phyloP scores from a whole-genome alignment of 2,329 filamentous ascomycete species.

The Alternaria sp. region DNA sequence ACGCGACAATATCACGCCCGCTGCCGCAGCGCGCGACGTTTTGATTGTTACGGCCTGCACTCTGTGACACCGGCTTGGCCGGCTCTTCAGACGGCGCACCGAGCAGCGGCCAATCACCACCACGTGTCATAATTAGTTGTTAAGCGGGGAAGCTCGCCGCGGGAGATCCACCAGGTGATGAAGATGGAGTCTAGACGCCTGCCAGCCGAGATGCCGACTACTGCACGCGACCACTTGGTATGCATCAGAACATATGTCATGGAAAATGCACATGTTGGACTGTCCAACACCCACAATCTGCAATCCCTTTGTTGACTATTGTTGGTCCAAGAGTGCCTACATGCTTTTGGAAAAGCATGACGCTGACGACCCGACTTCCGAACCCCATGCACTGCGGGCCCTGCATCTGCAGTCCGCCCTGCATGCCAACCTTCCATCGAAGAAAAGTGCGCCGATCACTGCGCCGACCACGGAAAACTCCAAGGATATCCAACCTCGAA shows the following conservation, averaged over 20 bases:
- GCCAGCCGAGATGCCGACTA: neutral
- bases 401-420: neutral
- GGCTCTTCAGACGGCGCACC: constrained; percentile 2
- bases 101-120: constrained; percentile 14
- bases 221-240: constrained; percentile 7
- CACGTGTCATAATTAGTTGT: constrained; percentile 9
- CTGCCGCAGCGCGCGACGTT: constrained; percentile 2
- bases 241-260: neutral
- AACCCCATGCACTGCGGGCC: neutral
- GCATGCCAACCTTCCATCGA: neutral
- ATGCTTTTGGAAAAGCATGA: neutral
- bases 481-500: constrained; percentile 9
- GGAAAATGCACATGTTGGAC: neutral
- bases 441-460: constrained; percentile 3
- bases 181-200: constrained; percentile 4
- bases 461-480: constrained; percentile 3
- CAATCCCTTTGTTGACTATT: neutral
- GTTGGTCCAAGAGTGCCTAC: neutral
- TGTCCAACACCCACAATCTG: neutral
- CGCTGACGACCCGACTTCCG: neutral
- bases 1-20: neutral
- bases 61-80: constrained; percentile 13
- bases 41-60: constrained; percentile 13
- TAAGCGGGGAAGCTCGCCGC: constrained; percentile 9
- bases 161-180: constrained; percentile 9